A percentile compares a stretch with the other conserved stretches of the same genome.
Evolutionary conservation across 352 stramenopile species (phyloP).

Genomic region (Phytophthora melonis): DNA sequence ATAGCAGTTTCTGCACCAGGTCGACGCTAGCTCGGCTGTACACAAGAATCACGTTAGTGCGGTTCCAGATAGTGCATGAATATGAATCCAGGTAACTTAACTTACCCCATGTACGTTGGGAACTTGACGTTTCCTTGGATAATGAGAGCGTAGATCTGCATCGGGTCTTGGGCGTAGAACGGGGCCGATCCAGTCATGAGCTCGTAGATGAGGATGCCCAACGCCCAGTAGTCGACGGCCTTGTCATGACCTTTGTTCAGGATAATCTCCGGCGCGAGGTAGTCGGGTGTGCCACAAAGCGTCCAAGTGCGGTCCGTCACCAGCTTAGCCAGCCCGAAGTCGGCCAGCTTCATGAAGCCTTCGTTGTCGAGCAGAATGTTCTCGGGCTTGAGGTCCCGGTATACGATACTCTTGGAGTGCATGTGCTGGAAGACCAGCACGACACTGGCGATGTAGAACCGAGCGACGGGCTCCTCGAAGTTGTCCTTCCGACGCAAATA

Average conservation of each 20-base stretch:
- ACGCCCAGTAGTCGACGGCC: slow-evolving; percentile 92
- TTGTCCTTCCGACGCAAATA: slow-evolving; percentile 81
- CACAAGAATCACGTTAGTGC: slow-evolving; percentile 4
- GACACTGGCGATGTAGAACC: slow-evolving; percentile 92
- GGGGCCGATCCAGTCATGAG: slow-evolving; percentile 87
- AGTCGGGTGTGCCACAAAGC: slow-evolving; percentile 93
- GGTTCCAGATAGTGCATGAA: too few species aligned
- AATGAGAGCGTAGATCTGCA: slow-evolving; percentile 94
- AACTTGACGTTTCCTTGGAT: slow-evolving; percentile 91
- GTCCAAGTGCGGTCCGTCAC: slow-evolving; percentile 90
- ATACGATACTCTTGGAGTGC: slow-evolving; percentile 91
- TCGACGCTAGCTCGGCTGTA: slow-evolving; percentile 73
- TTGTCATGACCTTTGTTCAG: slow-evolving; percentile 92
- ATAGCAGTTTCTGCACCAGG: slow-evolving; percentile 91
- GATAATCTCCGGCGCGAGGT: slow-evolving; percentile 94
- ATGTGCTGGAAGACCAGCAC: slow-evolving; percentile 93
- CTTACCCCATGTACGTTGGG: slow-evolving; percentile 80
- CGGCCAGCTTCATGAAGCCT: slow-evolving; percentile 91
- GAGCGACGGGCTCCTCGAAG: slow-evolving; percentile 78
- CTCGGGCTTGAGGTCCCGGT: slow-evolving; percentile 92
- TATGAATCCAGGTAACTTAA: background rate
- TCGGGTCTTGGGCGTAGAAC: slow-evolving; percentile 92
- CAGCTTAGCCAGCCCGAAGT: slow-evolving; percentile 94
- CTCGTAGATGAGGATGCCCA: slow-evolving; percentile 92
- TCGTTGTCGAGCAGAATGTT: slow-evolving; percentile 89